phyloP scores from a whole-genome alignment of 2,329 filamentous ascomycete species.

The Paecilomyces sp. region DNA sequence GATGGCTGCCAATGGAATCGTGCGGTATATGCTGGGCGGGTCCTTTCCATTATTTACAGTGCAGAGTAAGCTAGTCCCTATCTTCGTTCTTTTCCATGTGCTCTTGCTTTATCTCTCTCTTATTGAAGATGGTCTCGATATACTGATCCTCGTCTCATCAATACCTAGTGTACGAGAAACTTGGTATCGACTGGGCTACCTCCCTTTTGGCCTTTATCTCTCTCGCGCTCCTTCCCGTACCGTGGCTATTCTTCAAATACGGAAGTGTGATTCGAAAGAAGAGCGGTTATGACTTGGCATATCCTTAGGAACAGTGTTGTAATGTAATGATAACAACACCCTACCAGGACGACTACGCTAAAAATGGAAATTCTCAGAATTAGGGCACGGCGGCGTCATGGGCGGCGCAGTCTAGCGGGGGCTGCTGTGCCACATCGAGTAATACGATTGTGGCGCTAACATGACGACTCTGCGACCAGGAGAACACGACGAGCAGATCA shows the following conservation, averaged over 20 bases:
- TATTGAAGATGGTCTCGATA: conserved; percentile 1
- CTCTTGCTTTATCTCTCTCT: background rate
- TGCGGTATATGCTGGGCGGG: conserved; percentile 24
- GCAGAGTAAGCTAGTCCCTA: conserved; percentile 9
- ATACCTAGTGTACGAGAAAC: conserved; percentile 51
- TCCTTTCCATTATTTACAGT: conserved; percentile 30
- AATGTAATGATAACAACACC: too few relatives aligned
- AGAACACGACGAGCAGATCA: too few relatives aligned
- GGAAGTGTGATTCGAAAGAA: conserved; percentile 24
- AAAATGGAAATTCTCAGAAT: too few relatives aligned
- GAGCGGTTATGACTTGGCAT: background rate
- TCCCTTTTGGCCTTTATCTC: conserved; percentile 52
- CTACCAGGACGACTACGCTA: too few relatives aligned
- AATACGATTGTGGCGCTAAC: too few relatives aligned
- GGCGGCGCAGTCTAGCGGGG: too few relatives aligned
- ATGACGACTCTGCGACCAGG: too few relatives aligned
- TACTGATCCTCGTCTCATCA: background rate
- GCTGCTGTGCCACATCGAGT: too few relatives aligned
- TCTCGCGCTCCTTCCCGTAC: conserved; percentile 34
- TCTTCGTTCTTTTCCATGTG: background rate
- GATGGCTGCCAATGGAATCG: conserved; percentile 25
- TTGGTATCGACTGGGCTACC: conserved; percentile 56
- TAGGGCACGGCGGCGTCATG: too few relatives aligned
- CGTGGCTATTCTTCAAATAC: conserved; percentile 40
- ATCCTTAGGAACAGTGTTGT: background rate